A percentile compares a stretch with the other conserved stretches of the same genome.
Conservation (phyloP, 2,329 filamentous ascomycete species). For the Teratosphaeriaceae sp. region DNA sequence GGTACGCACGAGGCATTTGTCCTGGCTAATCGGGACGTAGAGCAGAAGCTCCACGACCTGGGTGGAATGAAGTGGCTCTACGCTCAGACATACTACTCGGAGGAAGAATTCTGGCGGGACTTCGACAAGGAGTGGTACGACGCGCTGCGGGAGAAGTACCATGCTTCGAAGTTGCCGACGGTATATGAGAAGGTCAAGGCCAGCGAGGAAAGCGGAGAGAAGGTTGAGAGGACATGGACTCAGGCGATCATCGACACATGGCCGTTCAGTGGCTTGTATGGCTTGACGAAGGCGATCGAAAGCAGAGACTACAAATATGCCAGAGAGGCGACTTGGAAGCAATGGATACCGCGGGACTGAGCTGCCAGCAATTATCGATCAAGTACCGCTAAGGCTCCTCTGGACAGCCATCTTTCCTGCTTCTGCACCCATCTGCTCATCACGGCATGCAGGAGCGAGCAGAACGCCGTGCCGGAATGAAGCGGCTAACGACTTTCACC, state of each 20-base stretch:
- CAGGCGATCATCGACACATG: conserved; percentile 18
- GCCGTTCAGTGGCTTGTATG: conserved; percentile 34
- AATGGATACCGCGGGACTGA: conserved; percentile 11
- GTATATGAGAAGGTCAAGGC: conserved; percentile 64
- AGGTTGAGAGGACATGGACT: neutral
- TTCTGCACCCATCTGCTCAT: too few relatives aligned
- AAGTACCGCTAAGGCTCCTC: too few relatives aligned
- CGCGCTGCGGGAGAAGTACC: conserved; percentile 50
- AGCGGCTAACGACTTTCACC: too few relatives aligned
- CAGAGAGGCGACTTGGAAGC: conserved; percentile 30
- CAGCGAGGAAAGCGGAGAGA: conserved; percentile 21
- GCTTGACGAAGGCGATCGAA: conserved; percentile 33
- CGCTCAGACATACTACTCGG: conserved; percentile 60
- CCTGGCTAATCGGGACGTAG: conserved; percentile 52
- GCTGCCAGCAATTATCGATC: too few relatives aligned
- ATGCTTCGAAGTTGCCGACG: conserved; percentile 52
- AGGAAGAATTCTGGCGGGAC: conserved; percentile 61
- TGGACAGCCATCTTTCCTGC: too few relatives aligned
- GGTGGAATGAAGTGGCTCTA: conserved; percentile 66
- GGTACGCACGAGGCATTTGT: conserved; percentile 43
- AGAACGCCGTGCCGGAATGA: too few relatives aligned
- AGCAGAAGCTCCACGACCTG: conserved; percentile 52
- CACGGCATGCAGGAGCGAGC: too few relatives aligned
- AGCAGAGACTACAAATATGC: conserved; percentile 32
- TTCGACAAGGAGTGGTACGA: conserved; percentile 58